Evolutionary conservation across 148 eudicot species (phyloP).

Genomic region (Chenopodium album): DNA sequence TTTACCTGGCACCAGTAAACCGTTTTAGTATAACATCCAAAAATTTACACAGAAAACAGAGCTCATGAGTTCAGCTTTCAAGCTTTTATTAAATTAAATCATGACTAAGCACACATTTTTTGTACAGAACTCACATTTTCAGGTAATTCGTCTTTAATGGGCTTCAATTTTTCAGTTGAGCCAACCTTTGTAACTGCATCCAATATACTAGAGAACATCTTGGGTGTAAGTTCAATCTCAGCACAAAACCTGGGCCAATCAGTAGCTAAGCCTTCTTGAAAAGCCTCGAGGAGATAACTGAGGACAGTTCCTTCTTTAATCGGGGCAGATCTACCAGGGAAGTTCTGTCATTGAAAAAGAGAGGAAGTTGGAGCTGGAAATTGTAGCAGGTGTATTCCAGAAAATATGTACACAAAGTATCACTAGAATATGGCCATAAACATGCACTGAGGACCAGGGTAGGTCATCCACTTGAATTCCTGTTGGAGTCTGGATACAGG

Average conservation of each 20-base stretch:
- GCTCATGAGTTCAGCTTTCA: background rate
- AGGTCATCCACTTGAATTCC: background rate
- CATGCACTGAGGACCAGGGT: background rate
- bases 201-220: constrained; percentile 37
- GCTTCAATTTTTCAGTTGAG: constrained; percentile 65
- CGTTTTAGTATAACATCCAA: background rate
- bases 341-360: constrained; percentile 40
- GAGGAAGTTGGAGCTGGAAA: constrained; percentile 1
- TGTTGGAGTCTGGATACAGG: background rate
- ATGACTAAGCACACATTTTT: background rate
- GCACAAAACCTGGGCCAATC: constrained; percentile 69
- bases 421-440: background rate
- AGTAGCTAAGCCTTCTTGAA: constrained; percentile 54
- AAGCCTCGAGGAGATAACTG: constrained; percentile 70
- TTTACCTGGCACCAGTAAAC: constrained; percentile 40
- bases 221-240: constrained; percentile 54
- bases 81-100: too few relatives aligned
- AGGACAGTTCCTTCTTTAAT: constrained; percentile 68
- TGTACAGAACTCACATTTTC: constrained; percentile 56
- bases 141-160: constrained; percentile 72
- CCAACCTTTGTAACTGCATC: constrained; percentile 63
- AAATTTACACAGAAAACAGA: background rate
- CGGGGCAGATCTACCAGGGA: constrained; percentile 76
- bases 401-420: background rate
- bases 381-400: background rate